These are phyloP conservation scores for Brassica carinata DNA, from an alignment of 345 rosid genomes.

Conservation along the genomic window DNA sequence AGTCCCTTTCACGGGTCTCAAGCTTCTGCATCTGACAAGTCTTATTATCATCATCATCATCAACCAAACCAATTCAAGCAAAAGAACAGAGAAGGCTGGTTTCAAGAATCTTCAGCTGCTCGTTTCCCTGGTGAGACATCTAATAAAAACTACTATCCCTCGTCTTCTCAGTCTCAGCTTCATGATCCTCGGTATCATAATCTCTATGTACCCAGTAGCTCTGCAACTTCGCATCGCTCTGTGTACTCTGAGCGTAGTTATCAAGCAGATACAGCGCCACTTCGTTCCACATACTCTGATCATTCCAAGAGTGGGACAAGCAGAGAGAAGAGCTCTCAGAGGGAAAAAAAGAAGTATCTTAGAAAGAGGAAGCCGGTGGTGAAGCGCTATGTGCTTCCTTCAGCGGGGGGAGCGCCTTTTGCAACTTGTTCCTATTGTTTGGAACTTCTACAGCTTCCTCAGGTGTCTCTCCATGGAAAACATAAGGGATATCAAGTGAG, in stretches of 20 bases:
- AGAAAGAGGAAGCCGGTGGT: conserved; percentile 47
- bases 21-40: conserved; percentile 35
- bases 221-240: conserved; percentile 54
- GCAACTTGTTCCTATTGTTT: conserved; percentile 62
- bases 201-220: conserved; percentile 44
- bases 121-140: conserved; percentile 54
- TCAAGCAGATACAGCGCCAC: conserved; percentile 45
- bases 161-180: conserved; percentile 47
- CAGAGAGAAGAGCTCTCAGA: conserved; percentile 47
- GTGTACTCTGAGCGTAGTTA: conserved; percentile 33
- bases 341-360: conserved; percentile 35
- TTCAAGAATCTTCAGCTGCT: conserved; percentile 34
- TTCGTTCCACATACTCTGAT: conserved; percentile 30
- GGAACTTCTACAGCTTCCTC: conserved; percentile 65
- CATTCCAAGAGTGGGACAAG: conserved; percentile 44
- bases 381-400: conserved; percentile 66
- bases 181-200: conserved; percentile 34
- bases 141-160: conserved; percentile 34
- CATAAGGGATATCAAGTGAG: conserved; percentile 60
- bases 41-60: conserved; percentile 30
- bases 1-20: conserved; percentile 44
- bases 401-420: conserved; percentile 84
- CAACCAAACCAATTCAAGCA: conserved; percentile 38
- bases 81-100: conserved; percentile 26
- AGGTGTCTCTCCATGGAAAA: conserved; percentile 58